Evolutionary conservation across 108 stramenopile species (phyloP).

Genomic region (Cyclotella choctawhatcheeana): DNA sequence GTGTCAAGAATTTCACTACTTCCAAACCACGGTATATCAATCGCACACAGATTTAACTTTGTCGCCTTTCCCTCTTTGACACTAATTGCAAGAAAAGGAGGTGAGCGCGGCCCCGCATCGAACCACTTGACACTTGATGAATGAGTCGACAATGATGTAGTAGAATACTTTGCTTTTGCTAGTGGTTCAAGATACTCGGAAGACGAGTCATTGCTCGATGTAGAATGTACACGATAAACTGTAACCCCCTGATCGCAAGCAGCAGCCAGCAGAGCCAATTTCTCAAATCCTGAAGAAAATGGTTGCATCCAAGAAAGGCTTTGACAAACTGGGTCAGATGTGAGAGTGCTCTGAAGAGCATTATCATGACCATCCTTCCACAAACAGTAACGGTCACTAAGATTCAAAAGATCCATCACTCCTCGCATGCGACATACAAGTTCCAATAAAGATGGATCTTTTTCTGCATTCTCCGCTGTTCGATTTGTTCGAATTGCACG

Average conservation of each 20-base stretch:
- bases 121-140: constrained; percentile 41
- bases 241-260: constrained; percentile 74
- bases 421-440: constrained; percentile 60
- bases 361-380: constrained; percentile 29
- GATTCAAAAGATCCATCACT: constrained; percentile 37
- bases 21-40: constrained; percentile 57
- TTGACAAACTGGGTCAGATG: constrained; percentile 16
- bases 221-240: constrained; percentile 63
- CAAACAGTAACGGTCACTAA: constrained; percentile 41
- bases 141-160: background rate
- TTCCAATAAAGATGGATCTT: constrained; percentile 26
- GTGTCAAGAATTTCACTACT: constrained; percentile 30
- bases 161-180: constrained; percentile 40
- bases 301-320: constrained; percentile 63
- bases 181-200: constrained; percentile 27
- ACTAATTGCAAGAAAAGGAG: constrained; percentile 42
- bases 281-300: constrained; percentile 38
- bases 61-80: constrained; percentile 17
- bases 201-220: background rate
- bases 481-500: constrained; percentile 62
- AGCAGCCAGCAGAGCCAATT: constrained; percentile 66
- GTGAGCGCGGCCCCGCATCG: constrained; percentile 51
- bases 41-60: constrained; percentile 42
- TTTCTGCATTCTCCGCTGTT: background rate
- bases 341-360: no score